phyloP scores from a whole-genome alignment of 2,329 filamentous ascomycete genomes.

The Exophiala calicioides region DNA sequence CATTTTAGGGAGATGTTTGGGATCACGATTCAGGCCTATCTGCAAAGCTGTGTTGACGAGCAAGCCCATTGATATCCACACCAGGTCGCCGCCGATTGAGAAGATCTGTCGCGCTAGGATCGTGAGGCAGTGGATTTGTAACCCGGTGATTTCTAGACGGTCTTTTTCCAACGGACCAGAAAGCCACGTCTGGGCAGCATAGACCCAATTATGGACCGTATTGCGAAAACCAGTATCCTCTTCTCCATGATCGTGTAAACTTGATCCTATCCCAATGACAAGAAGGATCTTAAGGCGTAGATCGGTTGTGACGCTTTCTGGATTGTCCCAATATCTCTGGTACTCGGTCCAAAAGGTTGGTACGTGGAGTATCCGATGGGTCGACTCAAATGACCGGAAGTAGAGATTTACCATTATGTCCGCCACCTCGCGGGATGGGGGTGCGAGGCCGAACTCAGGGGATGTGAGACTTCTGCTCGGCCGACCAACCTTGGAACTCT shows the following conservation, averaged over 20 bases:
- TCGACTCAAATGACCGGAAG: constrained; percentile 32
- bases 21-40: constrained; percentile 39
- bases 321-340: constrained; percentile 30
- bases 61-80: constrained; percentile 39
- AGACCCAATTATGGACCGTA: constrained; percentile 31
- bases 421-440: constrained; percentile 12
- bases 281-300: constrained; percentile 39
- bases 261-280: constrained; percentile 38
- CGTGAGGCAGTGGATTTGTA: constrained; percentile 40
- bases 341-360: constrained; percentile 38
- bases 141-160: constrained; percentile 33
- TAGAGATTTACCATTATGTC: constrained; percentile 18
- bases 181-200: constrained; percentile 41
- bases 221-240: neutral
- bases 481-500: constrained; percentile 26
- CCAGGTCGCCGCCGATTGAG: constrained; percentile 37
- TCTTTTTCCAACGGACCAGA: constrained; percentile 38
- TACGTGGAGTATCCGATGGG: constrained; percentile 38
- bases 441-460: constrained; percentile 11
- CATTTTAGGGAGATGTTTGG: constrained; percentile 29
- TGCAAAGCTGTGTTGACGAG: constrained; percentile 34
- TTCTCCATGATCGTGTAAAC: constrained; percentile 1
- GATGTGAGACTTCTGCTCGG: constrained; percentile 24
- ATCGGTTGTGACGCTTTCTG: constrained; percentile 18
- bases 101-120: constrained; percentile 38